A percentile compares a stretch with the other conserved stretches of the same genome.
Conservation (phyloP, 495 filamentous ascomycete species). For the Aspergillus saccharolyticus region DNA sequence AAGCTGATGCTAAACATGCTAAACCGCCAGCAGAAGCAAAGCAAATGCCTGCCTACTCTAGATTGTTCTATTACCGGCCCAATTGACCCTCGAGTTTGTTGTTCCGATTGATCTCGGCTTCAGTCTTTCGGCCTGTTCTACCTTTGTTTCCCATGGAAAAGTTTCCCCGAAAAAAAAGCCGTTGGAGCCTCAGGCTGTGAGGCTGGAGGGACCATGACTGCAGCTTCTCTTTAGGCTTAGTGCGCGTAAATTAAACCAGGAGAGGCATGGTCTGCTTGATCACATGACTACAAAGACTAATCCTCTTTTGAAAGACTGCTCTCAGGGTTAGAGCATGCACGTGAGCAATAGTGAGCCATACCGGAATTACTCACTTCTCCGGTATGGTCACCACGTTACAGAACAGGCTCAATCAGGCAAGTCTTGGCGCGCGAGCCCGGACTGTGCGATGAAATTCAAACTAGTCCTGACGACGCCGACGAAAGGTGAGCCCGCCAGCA, state of each 20-base stretch:
- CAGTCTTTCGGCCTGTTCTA: too few relatives aligned
- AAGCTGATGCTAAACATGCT: background rate
- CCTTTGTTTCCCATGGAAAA: background rate
- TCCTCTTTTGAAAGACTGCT: background rate
- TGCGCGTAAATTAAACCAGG: background rate
- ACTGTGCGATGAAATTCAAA: constrained; percentile 50
- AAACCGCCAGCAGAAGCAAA: background rate
- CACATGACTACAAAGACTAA: background rate
- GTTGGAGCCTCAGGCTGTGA: background rate
- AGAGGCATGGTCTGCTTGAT: background rate
- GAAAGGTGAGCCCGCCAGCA: constrained; percentile 37
- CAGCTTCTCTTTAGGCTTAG: background rate
- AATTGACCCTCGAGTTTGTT: background rate
- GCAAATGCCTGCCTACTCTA: background rate
- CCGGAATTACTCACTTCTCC: constrained; percentile 25
- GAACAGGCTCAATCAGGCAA: constrained; percentile 24
- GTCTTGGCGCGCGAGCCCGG: constrained; percentile 38
- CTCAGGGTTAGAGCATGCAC: constrained; percentile 28
- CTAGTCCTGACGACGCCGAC: constrained; percentile 34
- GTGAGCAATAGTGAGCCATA: constrained; percentile 21
- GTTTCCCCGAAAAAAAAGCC: background rate
- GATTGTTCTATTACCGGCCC: background rate
- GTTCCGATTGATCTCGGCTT: background rate
- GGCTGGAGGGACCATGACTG: background rate
- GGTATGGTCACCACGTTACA: constrained; percentile 14